Base-by-base conservation (phyloP, 2,329 filamentous ascomycete genomes). In the Penicillium olsonii region DNA sequence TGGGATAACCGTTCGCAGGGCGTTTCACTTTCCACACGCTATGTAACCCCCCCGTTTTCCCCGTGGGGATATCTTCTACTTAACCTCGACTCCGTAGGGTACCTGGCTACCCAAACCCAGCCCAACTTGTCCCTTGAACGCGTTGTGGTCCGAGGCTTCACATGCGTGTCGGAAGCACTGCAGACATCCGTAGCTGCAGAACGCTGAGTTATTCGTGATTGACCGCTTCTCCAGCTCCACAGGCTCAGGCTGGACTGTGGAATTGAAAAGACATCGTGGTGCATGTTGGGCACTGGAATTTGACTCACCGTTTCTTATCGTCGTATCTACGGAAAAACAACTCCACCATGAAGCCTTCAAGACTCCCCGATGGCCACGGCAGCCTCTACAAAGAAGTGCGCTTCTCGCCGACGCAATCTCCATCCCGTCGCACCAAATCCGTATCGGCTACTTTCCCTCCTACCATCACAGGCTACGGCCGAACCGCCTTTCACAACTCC, bases 331-430 rank as follows among this genome's bases (percentile, higher is more conserved):
- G 31, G 35, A 50, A 50, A 50, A 39, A 12, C 17, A 38, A 18
- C 45, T 34, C 17, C 22, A 24, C 22, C 10, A 69, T 69, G 66
- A 67, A 53, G 55, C 45, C 59, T 34, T 54, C 53, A 15, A 64
- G 61, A 18, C 39, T 61, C 29, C 63, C 59, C 17, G 67, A 68
- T 37, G 66, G 68, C 35, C 68, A 69, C 52, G 65, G 66, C 39
- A 65, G 59, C 48, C 54, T 64, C 33, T 70, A 69, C 57, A 75
- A 72, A 62, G 71, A 71, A 53, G 71, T 73, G 29, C 71, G 68
- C 43, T 74, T 74, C 54, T 74, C 72, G 18, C 67, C 69, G 11
- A 67, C 70, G 3, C 56, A 66, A 33, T 67, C 69, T 12, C 66
- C 65, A 5, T 50, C 68, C 22, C 70, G 67, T 42, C 69, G 72